These are phyloP conservation scores for Gomphus sp. DNA, from an alignment of 1,284 basidiomycete genomes.

Conservation along the genomic window DNA sequence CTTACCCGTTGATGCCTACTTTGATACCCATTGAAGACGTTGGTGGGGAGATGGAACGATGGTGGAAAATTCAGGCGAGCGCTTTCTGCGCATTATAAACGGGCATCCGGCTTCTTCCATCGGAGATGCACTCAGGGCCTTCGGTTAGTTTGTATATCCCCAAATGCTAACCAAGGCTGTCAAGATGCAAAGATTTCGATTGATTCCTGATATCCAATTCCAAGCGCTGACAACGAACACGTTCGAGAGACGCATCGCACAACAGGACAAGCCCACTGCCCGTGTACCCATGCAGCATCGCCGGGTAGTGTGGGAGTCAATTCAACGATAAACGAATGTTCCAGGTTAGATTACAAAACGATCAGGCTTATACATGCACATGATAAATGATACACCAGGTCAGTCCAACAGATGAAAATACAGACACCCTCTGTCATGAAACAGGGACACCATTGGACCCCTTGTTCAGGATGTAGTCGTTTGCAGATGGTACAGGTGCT, in stretches of 20 bases:
- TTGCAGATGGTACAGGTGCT: constrained; percentile 71
- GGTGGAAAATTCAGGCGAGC: neutral
- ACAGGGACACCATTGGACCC: constrained; percentile 20
- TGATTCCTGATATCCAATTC: neutral
- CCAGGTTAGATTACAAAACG: neutral
- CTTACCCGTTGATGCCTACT: constrained; percentile 91
- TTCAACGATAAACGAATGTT: too few species aligned
- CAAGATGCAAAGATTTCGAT: neutral
- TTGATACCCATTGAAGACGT: constrained; percentile 34
- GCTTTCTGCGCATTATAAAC: neutral
- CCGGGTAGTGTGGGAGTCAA: neutral
- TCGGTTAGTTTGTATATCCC: too few species aligned
- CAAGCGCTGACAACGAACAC: neutral
- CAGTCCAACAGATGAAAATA: neutral
- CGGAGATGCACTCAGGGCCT: neutral
- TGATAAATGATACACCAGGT: neutral
- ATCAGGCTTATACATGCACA: neutral
- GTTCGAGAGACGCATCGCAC: neutral
- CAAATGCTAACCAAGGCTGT: neutral
- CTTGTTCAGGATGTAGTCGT: constrained; percentile 39
- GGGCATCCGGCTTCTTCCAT: neutral
- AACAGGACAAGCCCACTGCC: neutral
- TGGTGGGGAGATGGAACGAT: neutral
- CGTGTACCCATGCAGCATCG: neutral
- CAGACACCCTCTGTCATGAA: constrained; percentile 6